Conservation (phyloP, 257 asterid genomes). For the Solanum pinnatisectum region DNA sequence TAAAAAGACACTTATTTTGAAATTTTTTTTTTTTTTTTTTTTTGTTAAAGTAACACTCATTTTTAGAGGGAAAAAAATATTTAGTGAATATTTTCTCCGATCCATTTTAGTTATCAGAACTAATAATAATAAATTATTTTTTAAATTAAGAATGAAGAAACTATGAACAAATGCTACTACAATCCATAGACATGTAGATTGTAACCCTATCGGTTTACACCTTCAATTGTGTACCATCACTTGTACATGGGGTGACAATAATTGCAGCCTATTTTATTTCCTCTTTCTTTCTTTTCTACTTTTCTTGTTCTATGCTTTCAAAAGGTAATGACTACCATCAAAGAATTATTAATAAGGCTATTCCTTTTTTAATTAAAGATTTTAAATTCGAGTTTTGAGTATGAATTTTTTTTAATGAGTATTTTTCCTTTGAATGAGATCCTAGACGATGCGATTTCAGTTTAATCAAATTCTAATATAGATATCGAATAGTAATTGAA, state of each 20-base stretch:
- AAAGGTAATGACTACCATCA: neutral
- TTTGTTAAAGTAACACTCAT: neutral
- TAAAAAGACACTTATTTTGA: too few relatives aligned
- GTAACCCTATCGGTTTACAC: neutral
- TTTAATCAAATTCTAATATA: too few relatives aligned
- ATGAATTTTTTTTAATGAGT: too few relatives aligned
- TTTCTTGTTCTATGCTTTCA: neutral
- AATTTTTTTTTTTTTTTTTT: too few relatives aligned
- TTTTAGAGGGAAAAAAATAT: too few relatives aligned
- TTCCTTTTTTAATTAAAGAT: too few relatives aligned
- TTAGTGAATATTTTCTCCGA: neutral
- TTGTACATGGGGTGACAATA: slow-evolving; percentile 35
- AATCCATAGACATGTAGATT: neutral
- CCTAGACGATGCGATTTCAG: too few relatives aligned
- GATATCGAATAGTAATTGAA: too few relatives aligned
- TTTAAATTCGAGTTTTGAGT: too few relatives aligned
- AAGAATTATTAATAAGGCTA: too few relatives aligned
- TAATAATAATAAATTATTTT: neutral
- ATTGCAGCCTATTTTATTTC: slow-evolving; percentile 46
- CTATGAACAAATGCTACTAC: neutral
- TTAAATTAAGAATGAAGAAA: neutral
- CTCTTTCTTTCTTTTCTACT: neutral
- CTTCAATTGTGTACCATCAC: neutral
- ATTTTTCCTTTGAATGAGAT: too few relatives aligned
- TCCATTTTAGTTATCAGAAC: neutral